Base-by-base conservation (phyloP, 2,329 filamentous ascomycete species). In the Lasiodiplodia gonubiensis region DNA sequence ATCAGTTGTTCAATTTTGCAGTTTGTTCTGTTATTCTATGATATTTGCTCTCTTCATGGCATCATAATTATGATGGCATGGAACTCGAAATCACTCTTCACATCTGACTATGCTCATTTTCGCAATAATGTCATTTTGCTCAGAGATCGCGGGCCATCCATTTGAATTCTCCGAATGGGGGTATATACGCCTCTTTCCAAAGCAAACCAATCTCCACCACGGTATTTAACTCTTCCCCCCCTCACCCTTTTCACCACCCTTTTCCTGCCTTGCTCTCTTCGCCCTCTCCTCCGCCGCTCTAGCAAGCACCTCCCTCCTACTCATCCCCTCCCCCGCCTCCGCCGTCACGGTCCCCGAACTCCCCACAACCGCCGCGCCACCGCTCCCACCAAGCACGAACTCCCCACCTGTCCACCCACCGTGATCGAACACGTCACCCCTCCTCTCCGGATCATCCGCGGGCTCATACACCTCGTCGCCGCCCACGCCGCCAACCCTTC, bases 241-340 rank as follows among this genome's bases (percentile, higher is more conserved):
- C 70, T 72, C 73, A 71, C 75, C 76, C 70, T 74, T 74, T 68
- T 75, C 75, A 27, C 72, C 64, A 2, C 27, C 25, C 59, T 81
- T 78, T 55, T 79, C 77, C 70, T 81, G 79, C 69, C 79, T 81
- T 72, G 83, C 78, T 75, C 80, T 88, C 79, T 80, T 82, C 74
- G 83, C 78, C 76, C 82, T 87, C 78, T 91, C 89, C 78, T 93
- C 91, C 0, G 90, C 90, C 5, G 91, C 92, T 65, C 83, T 87
- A 0, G 92, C 92, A 65, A 95, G 82, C 42, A 93, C 86, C 73
- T 96, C 92, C 67, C 93, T 86, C 70, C 92, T 83, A 71, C 83
- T 90, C 78, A 92, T 74, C n/a, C 83, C 80, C 11, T 78, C 80
- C n/a, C 70, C 74, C 7, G 79, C 49, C 70, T 72, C 71, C 55